Base-by-base conservation (phyloP, 805 yeast species). In the Suhomyces canberraensis region DNA sequence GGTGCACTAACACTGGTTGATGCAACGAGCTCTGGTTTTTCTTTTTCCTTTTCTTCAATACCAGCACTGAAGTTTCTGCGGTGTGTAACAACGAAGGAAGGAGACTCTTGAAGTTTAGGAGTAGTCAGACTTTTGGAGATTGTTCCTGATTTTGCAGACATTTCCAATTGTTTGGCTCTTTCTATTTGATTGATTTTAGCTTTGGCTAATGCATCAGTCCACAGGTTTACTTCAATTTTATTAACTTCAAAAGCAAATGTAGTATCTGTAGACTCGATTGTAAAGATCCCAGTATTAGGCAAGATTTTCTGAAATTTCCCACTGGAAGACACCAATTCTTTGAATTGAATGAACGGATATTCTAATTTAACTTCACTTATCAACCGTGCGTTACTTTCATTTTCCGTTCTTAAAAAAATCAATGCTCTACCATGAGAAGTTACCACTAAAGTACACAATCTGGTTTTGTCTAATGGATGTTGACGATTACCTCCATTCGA, bases 401-500 rank as follows among this genome's bases (percentile, higher is more conserved):
- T 59, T 37, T 64, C 73, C 28, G 58, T 64, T 21, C 71, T 58
- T 46, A 62, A 58, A 42, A 84, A 76, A 1, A 83, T 51, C 40
- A 84, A 56, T 1, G 75, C 78, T 32, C 90, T 64, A 1, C 89
- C 91, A 51, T 71, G 71, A 1, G 78, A 67, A 2, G 90, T 84
- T 0, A 81, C 61, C 11, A 83, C 45, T 40, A 81, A 47, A 1
- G 81, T 71, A 44, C 85, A 71, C 8, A 68, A 64, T 37, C 66
- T 56, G 35, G 64, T 63, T 30, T 62, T 69, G 5, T 69, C 75
- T 25, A 44, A 32, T 46, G 37, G 56, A 36, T 29, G 48, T 11
- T 35, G 35, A 11, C 39, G 29, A 3, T 16, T 19, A 2, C 25
- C 26, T 1, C 35, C 33, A 18, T 36, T 28, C 4, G n/a, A 19